Base-by-base conservation (phyloP, 2,329 filamentous ascomycete genomes). In the Helotiales sp. region DNA sequence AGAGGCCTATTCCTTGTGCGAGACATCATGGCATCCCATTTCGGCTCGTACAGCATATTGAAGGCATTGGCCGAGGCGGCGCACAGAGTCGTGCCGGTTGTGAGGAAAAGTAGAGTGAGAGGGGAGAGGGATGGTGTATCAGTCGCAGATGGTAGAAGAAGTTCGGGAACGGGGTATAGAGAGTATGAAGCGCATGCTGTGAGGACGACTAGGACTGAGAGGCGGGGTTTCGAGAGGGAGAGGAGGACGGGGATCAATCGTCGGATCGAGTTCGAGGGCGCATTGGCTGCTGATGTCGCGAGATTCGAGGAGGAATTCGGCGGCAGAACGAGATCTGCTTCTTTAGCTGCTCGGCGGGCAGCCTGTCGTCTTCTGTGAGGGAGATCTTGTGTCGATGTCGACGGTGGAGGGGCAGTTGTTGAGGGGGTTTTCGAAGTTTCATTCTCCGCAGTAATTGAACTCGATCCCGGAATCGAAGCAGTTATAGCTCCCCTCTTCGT, bases 41-140 rank as follows among this genome's bases (percentile, higher is more conserved):
- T 85, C 10, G 90, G 92, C 80, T 99, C 96, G 80, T 97, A 93
- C 66, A 97, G 88, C 96, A 99, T 99, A 80, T 99, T 99, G 72
- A 98, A 84, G 1, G 96, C 88, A 78, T 99, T 99, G 50, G 96
- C 96, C 67, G 91, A 93, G 50, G 94, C 93, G n/a, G 89, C 92
- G 78, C 93, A 96, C 22, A 97, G 85, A 4, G 94, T 89, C 0
- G 96, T 98, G 67, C 96, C 95, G 3, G 88, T 88, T 0, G 95
- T 97, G 61, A 99, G 88, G 82, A 97, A 98, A 61, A 96, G 85
- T 20, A 98, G 89, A 8, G 96, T 99, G 63, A 98, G 84, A 1
- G 96, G 93, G 69, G 92, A 96, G 52, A 97, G 86, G 20, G 93
- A 96, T 1, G 96, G 93, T 6, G 89, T 84, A 24, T 81, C 80